phyloP scores from a whole-genome alignment of 345 rosid genomes.

The Arabidopsis suecica region DNA sequence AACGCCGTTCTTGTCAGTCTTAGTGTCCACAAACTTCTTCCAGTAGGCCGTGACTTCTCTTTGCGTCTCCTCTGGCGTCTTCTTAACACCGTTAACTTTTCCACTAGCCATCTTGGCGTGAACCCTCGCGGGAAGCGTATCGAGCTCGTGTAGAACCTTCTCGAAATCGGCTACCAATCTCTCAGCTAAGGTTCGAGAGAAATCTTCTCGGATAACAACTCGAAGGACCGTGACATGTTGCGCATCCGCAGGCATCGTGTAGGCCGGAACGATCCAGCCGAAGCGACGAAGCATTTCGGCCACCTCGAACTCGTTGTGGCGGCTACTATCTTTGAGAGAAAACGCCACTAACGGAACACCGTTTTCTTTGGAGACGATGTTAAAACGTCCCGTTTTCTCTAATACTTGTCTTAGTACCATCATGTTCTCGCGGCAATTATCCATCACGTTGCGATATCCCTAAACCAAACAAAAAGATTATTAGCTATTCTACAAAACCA shows the following conservation, averaged over 20 bases:
- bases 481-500: background rate
- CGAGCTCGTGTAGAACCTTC: slow-evolving; percentile 82
- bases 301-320: slow-evolving; percentile 64
- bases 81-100: slow-evolving; percentile 50
- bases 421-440: slow-evolving; percentile 66
- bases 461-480: background rate
- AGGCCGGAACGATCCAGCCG: slow-evolving; percentile 91
- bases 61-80: slow-evolving; percentile 65
- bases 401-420: slow-evolving; percentile 64
- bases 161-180: slow-evolving; percentile 60
- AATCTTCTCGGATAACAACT: slow-evolving; percentile 80
- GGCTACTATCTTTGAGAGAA: slow-evolving; percentile 63
- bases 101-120: slow-evolving; percentile 46
- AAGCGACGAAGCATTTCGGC: slow-evolving; percentile 48
- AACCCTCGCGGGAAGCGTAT: slow-evolving; percentile 59
- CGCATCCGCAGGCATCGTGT: slow-evolving; percentile 84
- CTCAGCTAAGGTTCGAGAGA: slow-evolving; percentile 71
- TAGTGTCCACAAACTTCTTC: slow-evolving; percentile 69
- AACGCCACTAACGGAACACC: slow-evolving; percentile 86
- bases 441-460: slow-evolving; percentile 60
- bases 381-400: slow-evolving; percentile 65
- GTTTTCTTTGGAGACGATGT: slow-evolving; percentile 66
- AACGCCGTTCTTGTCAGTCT: slow-evolving; percentile 50
- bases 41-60: slow-evolving; percentile 73
- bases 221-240: slow-evolving; percentile 77